Conservation (phyloP, 495 filamentous ascomycete species). For the Aspergillus hancockii region DNA sequence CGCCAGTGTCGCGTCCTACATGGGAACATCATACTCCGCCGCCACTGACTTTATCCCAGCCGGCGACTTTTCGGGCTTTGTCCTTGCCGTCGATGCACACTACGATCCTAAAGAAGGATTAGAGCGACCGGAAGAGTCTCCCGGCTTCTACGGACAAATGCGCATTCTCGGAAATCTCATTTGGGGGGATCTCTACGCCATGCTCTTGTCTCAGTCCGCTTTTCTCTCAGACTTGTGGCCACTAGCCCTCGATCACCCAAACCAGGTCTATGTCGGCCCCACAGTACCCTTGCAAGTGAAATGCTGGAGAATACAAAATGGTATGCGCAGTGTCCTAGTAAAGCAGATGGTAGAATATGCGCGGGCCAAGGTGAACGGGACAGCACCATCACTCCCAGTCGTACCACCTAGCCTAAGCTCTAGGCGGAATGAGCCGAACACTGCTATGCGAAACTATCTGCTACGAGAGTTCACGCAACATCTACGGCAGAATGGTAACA, state of each 20-base stretch:
- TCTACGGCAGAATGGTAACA: not conserved
- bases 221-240: slow-evolving; percentile 31
- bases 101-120: slow-evolving; percentile 19
- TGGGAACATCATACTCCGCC: slow-evolving; percentile 17
- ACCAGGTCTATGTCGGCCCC: slow-evolving; percentile 35
- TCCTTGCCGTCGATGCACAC: slow-evolving; percentile 29
- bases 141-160: slow-evolving; percentile 32
- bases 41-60: slow-evolving; percentile 10
- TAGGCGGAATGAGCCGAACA: not conserved
- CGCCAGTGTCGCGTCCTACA: slow-evolving; percentile 27
- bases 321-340: slow-evolving; percentile 12
- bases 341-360: slow-evolving; percentile 14
- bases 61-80: slow-evolving; percentile 26
- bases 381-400: not conserved
- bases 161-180: slow-evolving; percentile 34
- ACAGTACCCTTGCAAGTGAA: slow-evolving; percentile 22
- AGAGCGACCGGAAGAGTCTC: slow-evolving; percentile 20
- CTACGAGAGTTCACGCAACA: slow-evolving; percentile 9
- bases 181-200: slow-evolving; percentile 35
- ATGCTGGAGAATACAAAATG: slow-evolving; percentile 27
- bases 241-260: slow-evolving; percentile 31
- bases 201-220: slow-evolving; percentile 14
- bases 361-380: slow-evolving; percentile 2
- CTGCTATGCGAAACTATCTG: not conserved
- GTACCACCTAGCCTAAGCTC: not conserved